Conservation (phyloP, 2,329 filamentous ascomycete species). For the Talaromyces sp. region DNA sequence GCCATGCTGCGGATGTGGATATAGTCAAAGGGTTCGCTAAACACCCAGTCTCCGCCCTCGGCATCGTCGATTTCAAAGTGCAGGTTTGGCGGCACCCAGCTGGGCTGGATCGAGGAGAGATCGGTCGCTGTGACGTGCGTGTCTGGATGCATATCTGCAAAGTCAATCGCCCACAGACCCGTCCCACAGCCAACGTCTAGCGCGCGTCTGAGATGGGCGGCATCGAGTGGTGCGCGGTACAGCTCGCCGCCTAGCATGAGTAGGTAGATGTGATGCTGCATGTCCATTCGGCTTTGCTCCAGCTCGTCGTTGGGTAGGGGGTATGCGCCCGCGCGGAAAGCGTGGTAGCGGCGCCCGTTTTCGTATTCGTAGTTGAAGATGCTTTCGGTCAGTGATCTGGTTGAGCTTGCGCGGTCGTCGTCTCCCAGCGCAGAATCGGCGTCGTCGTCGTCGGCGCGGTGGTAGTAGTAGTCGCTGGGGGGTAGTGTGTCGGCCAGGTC, state of each 20-base stretch:
- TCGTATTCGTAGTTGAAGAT: conserved; percentile 13
- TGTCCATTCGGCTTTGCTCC: conserved; percentile 21
- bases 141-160: conserved; percentile 12
- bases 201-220: not conserved
- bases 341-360: conserved; percentile 17
- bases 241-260: conserved; percentile 10
- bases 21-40: conserved; percentile 22
- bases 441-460: conserved; percentile 10
- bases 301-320: conserved; percentile 21
- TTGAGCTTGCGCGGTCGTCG: conserved; percentile 10
- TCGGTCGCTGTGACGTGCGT: conserved; percentile 16
- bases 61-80: conserved; percentile 21
- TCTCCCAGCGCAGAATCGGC: conserved; percentile 9
- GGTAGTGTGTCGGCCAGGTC: not conserved
- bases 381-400: conserved; percentile 9
- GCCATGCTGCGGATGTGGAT: conserved; percentile 26
- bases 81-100: conserved; percentile 12
- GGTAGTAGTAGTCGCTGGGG: conserved; percentile 1
- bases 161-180: conserved; percentile 14
- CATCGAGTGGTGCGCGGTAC: conserved; percentile 10
- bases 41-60: conserved; percentile 22
- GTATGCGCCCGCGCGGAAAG: conserved; percentile 18
- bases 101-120: conserved; percentile 19
- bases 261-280: conserved; percentile 14
- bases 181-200: conserved; percentile 13